A percentile compares a stretch with the other conserved stretches of the same genome.
phyloP scores from a whole-genome alignment of 2,329 filamentous ascomycete species.

The Elsinoe australis region DNA sequence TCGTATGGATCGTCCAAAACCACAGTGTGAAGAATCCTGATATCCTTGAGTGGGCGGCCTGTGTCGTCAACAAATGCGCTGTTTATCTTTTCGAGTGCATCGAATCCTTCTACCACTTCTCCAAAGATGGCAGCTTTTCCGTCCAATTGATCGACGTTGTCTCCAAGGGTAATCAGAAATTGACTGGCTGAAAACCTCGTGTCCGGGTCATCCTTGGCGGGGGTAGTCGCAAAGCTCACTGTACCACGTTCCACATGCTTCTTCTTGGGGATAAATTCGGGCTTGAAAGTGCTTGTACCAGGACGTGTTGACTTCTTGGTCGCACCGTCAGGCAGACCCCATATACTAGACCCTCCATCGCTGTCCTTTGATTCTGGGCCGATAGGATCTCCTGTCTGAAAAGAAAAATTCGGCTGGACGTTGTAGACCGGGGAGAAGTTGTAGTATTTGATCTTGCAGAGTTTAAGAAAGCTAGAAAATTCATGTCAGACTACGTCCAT shows the following conservation, averaged over 20 bases:
- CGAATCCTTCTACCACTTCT: constrained; percentile 91
- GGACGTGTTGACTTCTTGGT: constrained; percentile 56
- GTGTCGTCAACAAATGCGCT: constrained; percentile 76
- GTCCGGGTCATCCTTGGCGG: constrained; percentile 67
- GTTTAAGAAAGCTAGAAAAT: constrained; percentile 83
- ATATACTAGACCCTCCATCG: constrained; percentile 89
- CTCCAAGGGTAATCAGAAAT: constrained; percentile 85
- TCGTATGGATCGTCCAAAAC: constrained; percentile 87
- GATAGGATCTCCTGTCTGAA: constrained; percentile 90
- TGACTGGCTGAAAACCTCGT: constrained; percentile 78
- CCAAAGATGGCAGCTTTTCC: constrained; percentile 93
- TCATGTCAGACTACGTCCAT: constrained; percentile 19
- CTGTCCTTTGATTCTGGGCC: constrained; percentile 76
- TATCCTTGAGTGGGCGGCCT: constrained; percentile 84
- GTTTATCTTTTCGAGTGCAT: constrained; percentile 89
- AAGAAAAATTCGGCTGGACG: constrained; percentile 90
- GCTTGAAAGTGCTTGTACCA: constrained; percentile 51
- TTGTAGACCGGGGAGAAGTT: constrained; percentile 91
- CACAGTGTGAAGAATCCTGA: constrained; percentile 86
- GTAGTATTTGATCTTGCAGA: constrained; percentile 99
- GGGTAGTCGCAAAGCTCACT: constrained; percentile 94
- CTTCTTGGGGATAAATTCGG: constrained; percentile 77
- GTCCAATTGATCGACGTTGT: constrained; percentile 83
- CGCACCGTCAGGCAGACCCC: constrained; percentile 65
- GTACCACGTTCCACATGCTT: constrained; percentile 86